phyloP scores from a whole-genome alignment of 257 asterid genomes.

The Leptodermis oblonga region DNA sequence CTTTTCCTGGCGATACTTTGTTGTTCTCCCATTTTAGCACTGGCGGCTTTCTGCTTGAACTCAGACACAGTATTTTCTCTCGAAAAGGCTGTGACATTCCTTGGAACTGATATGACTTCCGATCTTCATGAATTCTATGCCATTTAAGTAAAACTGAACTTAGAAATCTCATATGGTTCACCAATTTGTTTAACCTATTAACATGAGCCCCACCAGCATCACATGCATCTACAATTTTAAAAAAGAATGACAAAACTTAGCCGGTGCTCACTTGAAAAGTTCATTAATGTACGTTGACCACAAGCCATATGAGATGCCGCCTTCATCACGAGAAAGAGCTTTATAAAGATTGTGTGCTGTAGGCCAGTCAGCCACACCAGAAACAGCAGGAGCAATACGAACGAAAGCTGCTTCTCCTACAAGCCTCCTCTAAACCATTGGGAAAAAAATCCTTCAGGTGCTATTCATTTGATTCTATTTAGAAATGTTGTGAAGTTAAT shows the following conservation, averaged over 20 bases:
- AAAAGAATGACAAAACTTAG: not conserved
- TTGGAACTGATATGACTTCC: conserved; percentile 54
- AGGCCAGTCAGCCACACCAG: conserved; percentile 92
- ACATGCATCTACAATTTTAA: not conserved
- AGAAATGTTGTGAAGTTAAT: not conserved
- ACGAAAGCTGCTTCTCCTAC: conserved; percentile 94
- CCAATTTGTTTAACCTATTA: not conserved
- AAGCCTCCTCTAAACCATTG: conserved; percentile 52
- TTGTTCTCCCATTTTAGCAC: conserved; percentile 89
- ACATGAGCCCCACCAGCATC: not conserved
- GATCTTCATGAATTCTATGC: conserved; percentile 83
- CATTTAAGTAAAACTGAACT: conserved; percentile 18
- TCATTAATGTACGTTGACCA: conserved; percentile 82
- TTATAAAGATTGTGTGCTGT: conserved; percentile 85
- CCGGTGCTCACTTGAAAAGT: conserved; percentile 76
- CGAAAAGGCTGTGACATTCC: conserved; percentile 37
- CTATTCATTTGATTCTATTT: no score
- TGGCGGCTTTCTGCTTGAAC: conserved; percentile 93
- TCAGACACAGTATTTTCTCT: conserved; percentile 69
- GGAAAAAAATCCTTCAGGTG: no score
- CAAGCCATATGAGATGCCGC: conserved; percentile 61
- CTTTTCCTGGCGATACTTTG: conserved; percentile 95
- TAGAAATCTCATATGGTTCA: conserved; percentile 6
- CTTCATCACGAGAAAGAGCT: conserved; percentile 77
- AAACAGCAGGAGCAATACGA: conserved; percentile 92